These are phyloP conservation scores for Yamadazyma kanchanaburiensis DNA, from an alignment of 1,139 yeast genomes.

Conservation along the genomic window DNA sequence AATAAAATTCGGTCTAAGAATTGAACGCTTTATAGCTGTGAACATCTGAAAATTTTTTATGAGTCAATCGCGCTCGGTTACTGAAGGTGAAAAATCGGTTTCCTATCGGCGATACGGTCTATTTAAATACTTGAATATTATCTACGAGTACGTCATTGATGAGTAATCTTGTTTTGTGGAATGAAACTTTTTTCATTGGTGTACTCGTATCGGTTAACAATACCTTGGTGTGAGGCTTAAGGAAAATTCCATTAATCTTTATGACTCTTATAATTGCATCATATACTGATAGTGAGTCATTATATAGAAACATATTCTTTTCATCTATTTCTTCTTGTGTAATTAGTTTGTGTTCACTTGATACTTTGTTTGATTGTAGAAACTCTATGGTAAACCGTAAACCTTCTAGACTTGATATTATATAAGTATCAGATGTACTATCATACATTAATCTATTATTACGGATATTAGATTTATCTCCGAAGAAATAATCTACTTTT, in stretches of 20 bases:
- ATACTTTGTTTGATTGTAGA: constrained; percentile 28
- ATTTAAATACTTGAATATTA: too few relatives aligned
- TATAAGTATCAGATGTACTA: constrained; percentile 22
- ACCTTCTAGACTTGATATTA: constrained; percentile 34
- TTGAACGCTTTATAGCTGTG: too few relatives aligned
- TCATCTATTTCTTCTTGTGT: constrained; percentile 21
- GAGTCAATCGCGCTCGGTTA: constrained; percentile 7
- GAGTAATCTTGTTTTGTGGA: constrained; percentile 4
- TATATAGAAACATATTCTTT: constrained; percentile 3
- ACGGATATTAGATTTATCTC: constrained; percentile 21
- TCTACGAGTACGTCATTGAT: constrained; percentile 13
- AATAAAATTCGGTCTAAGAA: too few relatives aligned
- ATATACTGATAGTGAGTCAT: constrained; percentile 1
- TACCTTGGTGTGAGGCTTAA: constrained; percentile 10
- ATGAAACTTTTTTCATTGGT: too few relatives aligned
- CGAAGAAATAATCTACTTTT: constrained; percentile 28
- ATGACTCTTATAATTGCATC: constrained; percentile 16
- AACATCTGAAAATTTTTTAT: constrained; percentile 4
- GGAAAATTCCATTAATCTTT: constrained; percentile 34
- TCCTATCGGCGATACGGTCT: too few relatives aligned
- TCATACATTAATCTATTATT: constrained; percentile 21
- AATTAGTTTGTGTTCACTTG: constrained; percentile 22
- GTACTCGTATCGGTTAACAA: too few relatives aligned
- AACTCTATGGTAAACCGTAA: constrained; percentile 39
- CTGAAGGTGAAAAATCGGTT: too few relatives aligned